Base-by-base conservation (phyloP, 2,329 filamentous ascomycete genomes). In the Xylariales sp. region DNA sequence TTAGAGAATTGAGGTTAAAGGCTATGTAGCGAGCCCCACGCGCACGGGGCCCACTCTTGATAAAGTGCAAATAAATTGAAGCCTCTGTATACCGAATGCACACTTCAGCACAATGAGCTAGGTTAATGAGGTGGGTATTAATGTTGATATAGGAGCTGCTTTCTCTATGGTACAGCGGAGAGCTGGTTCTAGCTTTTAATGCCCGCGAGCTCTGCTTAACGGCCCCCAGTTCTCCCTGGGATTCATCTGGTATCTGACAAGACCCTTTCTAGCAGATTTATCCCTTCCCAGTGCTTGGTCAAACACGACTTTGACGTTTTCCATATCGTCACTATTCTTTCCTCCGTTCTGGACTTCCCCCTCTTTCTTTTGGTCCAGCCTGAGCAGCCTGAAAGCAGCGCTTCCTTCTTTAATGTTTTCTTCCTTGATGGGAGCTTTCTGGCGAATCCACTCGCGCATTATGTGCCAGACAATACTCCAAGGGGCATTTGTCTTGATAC, bases 221-320 rank as follows among this genome's bases (percentile, higher is more conserved):
- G 93, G 93, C 0, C 93, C 93, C 93, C 93, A 98, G 59, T 97
- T 93, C 54, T 88, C 83, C 42, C 84, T 72, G 31, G 93, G 93
- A 57, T 97, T 97, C 43, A 83, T 66, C 66, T 95, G 93, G 61
- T 96, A 98, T 45, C 91, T 74, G 38, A 94, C 81, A 31, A 94
- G 71, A 47, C 82, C 84, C 57, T 78, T 83, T 42, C 68, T 73
- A 37, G 77, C 74, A n/a, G n/a, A n/a, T 45, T 69, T 75, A 42
- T 88, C 82, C 49, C 72, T 82, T 1, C 90, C 91, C 11, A 96
- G 70, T 38, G 70, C 59, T 59, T 93, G 87, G 57, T 97, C 83
- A 57, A 98, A 97, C 1, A 72, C 62, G 5, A 72, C 66, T 38
- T 68, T 59, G 43, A 60, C 56, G 37, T 62, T 61, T 24, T 62